Evolutionary conservation across 169 alveolate genomes (phyloP).

Genomic region (Eimeria tenella): DNA sequence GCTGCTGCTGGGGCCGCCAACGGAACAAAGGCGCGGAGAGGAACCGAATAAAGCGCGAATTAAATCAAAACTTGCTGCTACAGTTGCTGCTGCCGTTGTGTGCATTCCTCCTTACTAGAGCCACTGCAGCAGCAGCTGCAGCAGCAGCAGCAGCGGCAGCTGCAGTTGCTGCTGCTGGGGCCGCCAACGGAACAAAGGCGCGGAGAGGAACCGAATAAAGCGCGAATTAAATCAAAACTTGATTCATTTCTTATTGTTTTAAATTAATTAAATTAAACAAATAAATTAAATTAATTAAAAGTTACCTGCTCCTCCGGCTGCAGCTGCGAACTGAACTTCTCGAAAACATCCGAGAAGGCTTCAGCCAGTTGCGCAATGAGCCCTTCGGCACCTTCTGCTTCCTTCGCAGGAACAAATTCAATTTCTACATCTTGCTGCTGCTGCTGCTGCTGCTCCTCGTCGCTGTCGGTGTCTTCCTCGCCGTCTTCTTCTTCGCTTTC

Average conservation of each 20-base stretch:
- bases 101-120: too few relatives aligned
- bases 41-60: background rate
- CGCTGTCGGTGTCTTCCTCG: background rate
- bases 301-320: background rate
- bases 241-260: background rate
- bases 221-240: background rate
- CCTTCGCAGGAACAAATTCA: conserved; percentile 20
- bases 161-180: too few relatives aligned
- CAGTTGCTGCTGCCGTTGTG: too few relatives aligned
- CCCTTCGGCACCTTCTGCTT: conserved; percentile 22
- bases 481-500: conserved; percentile 58
- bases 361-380: conserved; percentile 5
- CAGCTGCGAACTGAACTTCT: background rate
- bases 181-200: too few relatives aligned
- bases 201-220: background rate
- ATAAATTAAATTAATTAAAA: background rate
- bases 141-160: too few relatives aligned
- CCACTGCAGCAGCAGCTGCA: too few relatives aligned
- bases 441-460: background rate
- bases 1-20: too few relatives aligned
- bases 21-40: background rate
- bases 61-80: background rate
- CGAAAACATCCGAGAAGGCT: conserved; percentile 3
- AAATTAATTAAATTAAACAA: too few relatives aligned
- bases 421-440: background rate